phyloP scores from a whole-genome alignment of 179 eudicot species.

The Sideroxylon spinosum region DNA sequence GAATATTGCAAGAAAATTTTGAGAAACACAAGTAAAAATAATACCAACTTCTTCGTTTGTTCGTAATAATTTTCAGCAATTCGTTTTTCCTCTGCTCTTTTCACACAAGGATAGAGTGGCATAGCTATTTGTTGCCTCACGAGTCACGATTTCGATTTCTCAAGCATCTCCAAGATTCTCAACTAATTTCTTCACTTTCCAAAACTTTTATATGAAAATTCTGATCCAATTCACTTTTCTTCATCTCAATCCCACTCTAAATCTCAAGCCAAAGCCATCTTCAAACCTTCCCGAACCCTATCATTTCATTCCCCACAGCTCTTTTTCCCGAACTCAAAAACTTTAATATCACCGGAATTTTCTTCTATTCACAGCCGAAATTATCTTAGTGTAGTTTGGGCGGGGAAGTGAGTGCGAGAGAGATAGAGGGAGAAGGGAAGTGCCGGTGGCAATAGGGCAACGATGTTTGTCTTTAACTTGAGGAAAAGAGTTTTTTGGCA shows the following conservation, averaged over 20 bases:
- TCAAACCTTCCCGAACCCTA: not conserved
- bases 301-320: not conserved
- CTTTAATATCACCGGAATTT: too few relatives aligned
- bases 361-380: too few relatives aligned
- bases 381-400: too few relatives aligned
- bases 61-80: not conserved
- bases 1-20: not conserved
- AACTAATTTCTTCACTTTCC: not conserved
- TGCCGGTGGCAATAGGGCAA: too few relatives aligned
- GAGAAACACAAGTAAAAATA: not conserved
- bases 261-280: not conserved
- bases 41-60: conserved; percentile 5
- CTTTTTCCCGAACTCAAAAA: too few relatives aligned
- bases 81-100: not conserved
- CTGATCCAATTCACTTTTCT: not conserved
- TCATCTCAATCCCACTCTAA: not conserved
- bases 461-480: too few relatives aligned
- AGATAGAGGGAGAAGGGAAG: too few relatives aligned
- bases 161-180: not conserved
- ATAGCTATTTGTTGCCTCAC: not conserved
- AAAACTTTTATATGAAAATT: not conserved
- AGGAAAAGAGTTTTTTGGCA: too few relatives aligned
- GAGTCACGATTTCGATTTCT: not conserved
- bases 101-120: not conserved
- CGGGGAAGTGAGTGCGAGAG: too few relatives aligned